These are phyloP conservation scores for Ophioceras dolichostomum DNA, from an alignment of 2,329 filamentous ascomycete genomes.

Conservation along the genomic window DNA sequence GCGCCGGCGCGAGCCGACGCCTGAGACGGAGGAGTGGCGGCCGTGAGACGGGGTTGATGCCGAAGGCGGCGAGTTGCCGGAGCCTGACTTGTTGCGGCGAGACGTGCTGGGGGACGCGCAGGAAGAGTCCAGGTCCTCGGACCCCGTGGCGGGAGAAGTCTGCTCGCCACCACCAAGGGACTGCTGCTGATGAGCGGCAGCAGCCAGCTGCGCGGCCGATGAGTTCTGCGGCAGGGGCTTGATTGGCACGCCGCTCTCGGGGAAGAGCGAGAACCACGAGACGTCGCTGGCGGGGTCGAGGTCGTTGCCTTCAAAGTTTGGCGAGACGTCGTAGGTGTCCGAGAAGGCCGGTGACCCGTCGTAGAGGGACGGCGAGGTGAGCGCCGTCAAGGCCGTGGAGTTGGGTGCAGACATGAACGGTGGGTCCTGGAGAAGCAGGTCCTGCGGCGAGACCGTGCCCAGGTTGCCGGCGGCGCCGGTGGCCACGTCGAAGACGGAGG, in stretches of 20 bases:
- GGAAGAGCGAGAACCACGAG: conserved; percentile 65
- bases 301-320: conserved; percentile 54
- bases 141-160: conserved; percentile 28
- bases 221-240: conserved; percentile 6
- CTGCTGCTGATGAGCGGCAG: no score
- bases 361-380: conserved; percentile 75
- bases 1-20: conserved; percentile 61
- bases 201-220: conserved; percentile 12
- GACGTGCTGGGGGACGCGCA: conserved; percentile 21
- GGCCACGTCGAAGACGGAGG: conserved; percentile 33
- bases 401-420: conserved; percentile 62
- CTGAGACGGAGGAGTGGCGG: conserved; percentile 57
- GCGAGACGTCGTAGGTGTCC: conserved; percentile 66
- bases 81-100: conserved; percentile 35
- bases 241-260: conserved; percentile 16
- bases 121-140: conserved; percentile 35
- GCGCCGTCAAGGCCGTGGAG: conserved; percentile 67
- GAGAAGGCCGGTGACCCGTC: conserved; percentile 63
- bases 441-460: conserved; percentile 73
- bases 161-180: conserved; percentile 11
- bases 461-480: conserved; percentile 40
- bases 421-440: conserved; percentile 59
- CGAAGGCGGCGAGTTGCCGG: conserved; percentile 27
- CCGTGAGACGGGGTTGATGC: conserved; percentile 16
- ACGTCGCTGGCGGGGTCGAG: conserved; percentile 37